These are phyloP conservation scores for Russula compacta DNA, from an alignment of 768 basidiomycete species.

Conservation along the genomic window DNA sequence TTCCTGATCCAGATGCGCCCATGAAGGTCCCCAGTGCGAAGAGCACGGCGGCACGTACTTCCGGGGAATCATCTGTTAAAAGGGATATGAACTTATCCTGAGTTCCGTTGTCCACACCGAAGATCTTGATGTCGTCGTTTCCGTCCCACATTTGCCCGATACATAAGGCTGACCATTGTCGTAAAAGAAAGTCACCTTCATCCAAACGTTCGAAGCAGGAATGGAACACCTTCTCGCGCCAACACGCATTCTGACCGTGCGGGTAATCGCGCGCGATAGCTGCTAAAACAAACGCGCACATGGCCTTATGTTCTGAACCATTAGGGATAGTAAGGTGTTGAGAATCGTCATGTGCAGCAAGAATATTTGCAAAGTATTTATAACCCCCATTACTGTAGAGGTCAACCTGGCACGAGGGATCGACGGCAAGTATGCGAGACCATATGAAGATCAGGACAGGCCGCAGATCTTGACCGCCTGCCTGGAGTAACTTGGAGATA, in stretches of 20 bases:
- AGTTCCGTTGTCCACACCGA: constrained; percentile 67
- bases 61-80: constrained; percentile 80
- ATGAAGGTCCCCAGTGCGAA: constrained; percentile 91
- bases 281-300: constrained; percentile 95
- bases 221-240: constrained; percentile 74
- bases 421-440: constrained; percentile 97
- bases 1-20: constrained; percentile 78
- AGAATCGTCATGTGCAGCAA: constrained; percentile 57
- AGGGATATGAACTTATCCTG: constrained; percentile 76
- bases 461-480: constrained; percentile 88
- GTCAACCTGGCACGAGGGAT: constrained; percentile 84
- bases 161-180: constrained; percentile 91
- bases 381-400: constrained; percentile 76
- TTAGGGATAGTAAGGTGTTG: constrained; percentile 64
- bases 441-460: constrained; percentile 98
- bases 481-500: constrained; percentile 91
- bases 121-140: constrained; percentile 83
- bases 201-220: constrained; percentile 77
- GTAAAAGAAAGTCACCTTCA: constrained; percentile 83
- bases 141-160: constrained; percentile 93
- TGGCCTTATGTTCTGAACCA: constrained; percentile 90
- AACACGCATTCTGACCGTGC: constrained; percentile 81
- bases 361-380: constrained; percentile 76
- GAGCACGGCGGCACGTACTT: constrained; percentile 85
- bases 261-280: constrained; percentile 84